phyloP scores from a whole-genome alignment of 2,329 filamentous ascomycete genomes.

The Exophiala dermatitidis region DNA sequence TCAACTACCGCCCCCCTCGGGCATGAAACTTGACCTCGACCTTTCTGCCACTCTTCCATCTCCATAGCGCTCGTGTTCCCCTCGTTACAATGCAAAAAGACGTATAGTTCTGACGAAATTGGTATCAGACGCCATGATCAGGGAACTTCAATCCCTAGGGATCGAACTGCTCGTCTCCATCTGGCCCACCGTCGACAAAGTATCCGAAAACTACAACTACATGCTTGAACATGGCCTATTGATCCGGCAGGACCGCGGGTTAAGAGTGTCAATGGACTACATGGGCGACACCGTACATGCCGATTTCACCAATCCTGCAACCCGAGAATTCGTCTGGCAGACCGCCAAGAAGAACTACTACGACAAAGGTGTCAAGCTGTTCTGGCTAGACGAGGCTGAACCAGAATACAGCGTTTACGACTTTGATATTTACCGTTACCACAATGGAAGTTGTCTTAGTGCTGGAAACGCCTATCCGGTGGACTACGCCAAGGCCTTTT shows the following conservation, averaged over 20 bases:
- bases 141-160: conserved; percentile 51
- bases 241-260: conserved; percentile 54
- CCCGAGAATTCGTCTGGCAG: conserved; percentile 54
- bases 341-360: conserved; percentile 56
- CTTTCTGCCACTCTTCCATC: conserved; percentile 3
- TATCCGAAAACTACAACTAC: conserved; percentile 53
- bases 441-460: conserved; percentile 46
- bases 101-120: conserved; percentile 8
- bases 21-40: conserved; percentile 5
- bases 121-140: conserved; percentile 51
- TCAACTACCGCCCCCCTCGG: conserved; percentile 1
- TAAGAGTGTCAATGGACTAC: conserved; percentile 53
- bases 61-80: neutral
- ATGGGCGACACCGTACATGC: conserved; percentile 54
- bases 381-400: conserved; percentile 65
- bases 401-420: conserved; percentile 60
- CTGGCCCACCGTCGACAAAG: conserved; percentile 59
- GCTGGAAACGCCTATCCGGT: conserved; percentile 56
- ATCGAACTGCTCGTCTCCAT: conserved; percentile 64
- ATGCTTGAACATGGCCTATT: conserved; percentile 57
- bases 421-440: conserved; percentile 60
- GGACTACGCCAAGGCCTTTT: conserved; percentile 54
- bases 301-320: conserved; percentile 56
- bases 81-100: conserved; percentile 8
- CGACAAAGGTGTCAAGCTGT: conserved; percentile 54